Evolutionary conservation across 2,329 filamentous ascomycete genomes (phyloP), one percentile per base, ranked within the genome.

Genomic region (Hymenoscyphus fraxineus): DNA sequence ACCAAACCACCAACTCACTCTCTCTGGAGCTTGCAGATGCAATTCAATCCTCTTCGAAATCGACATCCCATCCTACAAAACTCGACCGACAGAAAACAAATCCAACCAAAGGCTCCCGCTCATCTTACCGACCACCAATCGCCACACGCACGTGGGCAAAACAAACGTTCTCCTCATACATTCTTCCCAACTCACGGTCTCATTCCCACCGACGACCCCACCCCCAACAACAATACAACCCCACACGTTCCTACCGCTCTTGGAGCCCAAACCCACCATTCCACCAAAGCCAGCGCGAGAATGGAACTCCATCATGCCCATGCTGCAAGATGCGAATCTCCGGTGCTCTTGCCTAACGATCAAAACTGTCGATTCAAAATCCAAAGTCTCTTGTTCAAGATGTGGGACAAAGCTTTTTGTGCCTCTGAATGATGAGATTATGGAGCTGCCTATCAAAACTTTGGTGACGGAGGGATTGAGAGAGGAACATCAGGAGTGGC

Each of bases 1-100:
- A 2, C 55, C 55, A 57, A 57, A 32, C 55, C 55, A 57, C 15
- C 16, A 27, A 2, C 55, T 57, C 32, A 32, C 27, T 13, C 55
- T 57, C 31, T 57, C 55, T 27, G 55, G 55, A 32, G 27, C 55
- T n/a, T 57, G 55, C 55, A n/a, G 55, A 32, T 57, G 55, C 55
- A 57, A 57, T 27, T 57, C 55, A 16, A 31, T 57, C 9, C 55
- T 57, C 31, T 57, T 57, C 27, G 55, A 57, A 57, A 32, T 57
- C 55, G n/a, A 22, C 13, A 57, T 57, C 27, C 55, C 55, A 22
- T 57, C 55, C 31, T 27, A 35, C 16, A 32, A 32, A 32, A 16
- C 55, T 15, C 31, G 55, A 57, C 55, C 31, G 7, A 32, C 32
- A 12, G 31, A 57, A 32, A 57, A 57, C 1, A 57, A 32, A 57